These are phyloP conservation scores for Mollisiaceae sp. DNA, from an alignment of 2,329 filamentous ascomycete species.

Conservation along the genomic window DNA sequence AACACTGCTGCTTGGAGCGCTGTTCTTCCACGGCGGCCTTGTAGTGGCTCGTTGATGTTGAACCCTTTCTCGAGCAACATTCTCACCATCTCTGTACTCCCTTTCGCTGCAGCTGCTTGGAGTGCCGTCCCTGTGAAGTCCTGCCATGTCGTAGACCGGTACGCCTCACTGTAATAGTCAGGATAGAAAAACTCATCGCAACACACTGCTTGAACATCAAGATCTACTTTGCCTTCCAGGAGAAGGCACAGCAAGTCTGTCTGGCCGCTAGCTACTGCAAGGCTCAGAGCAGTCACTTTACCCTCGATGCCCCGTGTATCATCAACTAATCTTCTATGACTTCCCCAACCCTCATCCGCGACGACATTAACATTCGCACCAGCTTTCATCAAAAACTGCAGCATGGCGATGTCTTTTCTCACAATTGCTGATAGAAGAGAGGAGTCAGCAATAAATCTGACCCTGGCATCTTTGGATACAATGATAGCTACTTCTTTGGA, in stretches of 20 bases:
- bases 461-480: too few species aligned
- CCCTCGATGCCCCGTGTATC: not conserved
- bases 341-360: not conserved
- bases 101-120: not conserved
- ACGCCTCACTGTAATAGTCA: not conserved
- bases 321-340: not conserved
- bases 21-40: not conserved
- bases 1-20: not conserved
- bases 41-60: not conserved
- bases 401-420: too few species aligned
- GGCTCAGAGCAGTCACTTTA: not conserved
- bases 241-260: not conserved
- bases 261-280: not conserved
- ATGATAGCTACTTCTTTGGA: too few species aligned
- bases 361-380: not conserved
- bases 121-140: not conserved
- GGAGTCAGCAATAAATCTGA: too few species aligned
- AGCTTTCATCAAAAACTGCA: too few species aligned
- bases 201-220: not conserved
- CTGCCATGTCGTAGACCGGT: not conserved
- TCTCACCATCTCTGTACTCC: not conserved
- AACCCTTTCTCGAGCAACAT: not conserved
- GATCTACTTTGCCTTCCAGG: not conserved
- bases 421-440: too few species aligned
- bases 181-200: not conserved